Conservation (phyloP, 768 basidiomycete genomes). For the Russula ochroleuca region DNA sequence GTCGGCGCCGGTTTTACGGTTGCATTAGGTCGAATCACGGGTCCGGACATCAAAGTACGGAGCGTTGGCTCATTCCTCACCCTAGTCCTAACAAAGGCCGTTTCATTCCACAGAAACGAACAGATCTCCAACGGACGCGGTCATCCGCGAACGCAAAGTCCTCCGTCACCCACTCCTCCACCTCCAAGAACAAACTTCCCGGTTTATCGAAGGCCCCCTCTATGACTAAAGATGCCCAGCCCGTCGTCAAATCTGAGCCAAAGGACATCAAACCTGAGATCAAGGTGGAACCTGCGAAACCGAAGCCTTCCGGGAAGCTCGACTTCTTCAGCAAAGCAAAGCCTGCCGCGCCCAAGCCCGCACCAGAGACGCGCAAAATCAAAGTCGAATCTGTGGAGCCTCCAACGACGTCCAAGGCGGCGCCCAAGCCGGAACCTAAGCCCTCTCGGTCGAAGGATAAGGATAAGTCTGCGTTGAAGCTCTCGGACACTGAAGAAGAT, state of each 20-base stretch:
- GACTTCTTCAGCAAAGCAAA: slow-evolving; percentile 42
- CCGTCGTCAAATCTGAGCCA: slow-evolving; percentile 30
- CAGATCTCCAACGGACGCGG: background rate
- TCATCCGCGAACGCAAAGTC: slow-evolving; percentile 5
- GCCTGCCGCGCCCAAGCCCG: slow-evolving; percentile 15
- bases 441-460: slow-evolving; percentile 13
- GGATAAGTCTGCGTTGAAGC: slow-evolving; percentile 23
- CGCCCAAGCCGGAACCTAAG: slow-evolving; percentile 18
- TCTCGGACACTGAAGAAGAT: slow-evolving; percentile 32
- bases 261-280: slow-evolving; percentile 31
- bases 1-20: slow-evolving; percentile 2
- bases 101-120: slow-evolving; percentile 5
- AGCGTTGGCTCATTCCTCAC: background rate
- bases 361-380: slow-evolving; percentile 16
- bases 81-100: background rate
- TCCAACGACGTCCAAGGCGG: slow-evolving; percentile 15
- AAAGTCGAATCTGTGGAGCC: slow-evolving; percentile 26
- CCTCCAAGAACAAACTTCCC: slow-evolving; percentile 23
- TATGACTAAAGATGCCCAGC: slow-evolving; percentile 17
- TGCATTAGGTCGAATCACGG: slow-evolving; percentile 19
- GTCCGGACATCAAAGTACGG: slow-evolving; percentile 23
- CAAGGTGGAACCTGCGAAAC: slow-evolving; percentile 32
- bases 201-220: slow-evolving; percentile 21
- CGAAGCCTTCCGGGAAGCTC: slow-evolving; percentile 46
- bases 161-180: slow-evolving; percentile 10